Percentiles rank a stretch among this genome's conserved stretches.
These are phyloP conservation scores for Simplicillium sp. DNA, from an alignment of 2,329 filamentous ascomycete genomes.

Conservation along the genomic window DNA sequence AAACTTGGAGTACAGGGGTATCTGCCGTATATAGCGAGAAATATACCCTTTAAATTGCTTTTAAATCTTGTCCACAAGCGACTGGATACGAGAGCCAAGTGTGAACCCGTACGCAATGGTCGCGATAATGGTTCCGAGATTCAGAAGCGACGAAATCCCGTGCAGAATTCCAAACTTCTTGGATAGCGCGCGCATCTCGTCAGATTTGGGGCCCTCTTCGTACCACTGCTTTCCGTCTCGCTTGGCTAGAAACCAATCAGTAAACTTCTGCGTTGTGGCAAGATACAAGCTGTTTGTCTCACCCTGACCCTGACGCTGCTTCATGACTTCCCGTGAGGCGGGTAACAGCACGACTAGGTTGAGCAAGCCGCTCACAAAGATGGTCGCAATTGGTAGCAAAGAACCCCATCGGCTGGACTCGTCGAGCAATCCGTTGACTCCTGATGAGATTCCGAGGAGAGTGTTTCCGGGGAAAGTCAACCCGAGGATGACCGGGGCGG, in stretches of 20 bases:
- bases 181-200: conserved; percentile 76
- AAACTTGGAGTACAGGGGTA: neutral
- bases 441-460: conserved; percentile 33
- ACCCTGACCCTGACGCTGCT: conserved; percentile 71
- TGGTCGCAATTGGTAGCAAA: conserved; percentile 57
- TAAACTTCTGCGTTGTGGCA: neutral
- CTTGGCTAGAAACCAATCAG: conserved; percentile 45
- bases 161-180: conserved; percentile 72
- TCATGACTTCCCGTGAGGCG: conserved; percentile 64
- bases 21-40: neutral
- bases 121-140: conserved; percentile 60
- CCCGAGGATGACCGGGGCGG: conserved; percentile 61
- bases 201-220: conserved; percentile 68
- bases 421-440: conserved; percentile 48
- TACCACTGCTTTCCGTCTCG: conserved; percentile 83
- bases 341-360: conserved; percentile 70
- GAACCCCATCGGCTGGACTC: conserved; percentile 53
- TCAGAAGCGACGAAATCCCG: conserved; percentile 70
- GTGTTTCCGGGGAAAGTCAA: conserved; percentile 68
- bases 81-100: conserved; percentile 54
- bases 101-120: conserved; percentile 71
- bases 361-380: conserved; percentile 58
- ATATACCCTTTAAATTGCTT: neutral
- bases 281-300: conserved; percentile 16
- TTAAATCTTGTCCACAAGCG: conserved; percentile 12